phyloP scores from a whole-genome alignment of 225 moss, liverwort and hornwort species.

The Bryum argenteum region DNA sequence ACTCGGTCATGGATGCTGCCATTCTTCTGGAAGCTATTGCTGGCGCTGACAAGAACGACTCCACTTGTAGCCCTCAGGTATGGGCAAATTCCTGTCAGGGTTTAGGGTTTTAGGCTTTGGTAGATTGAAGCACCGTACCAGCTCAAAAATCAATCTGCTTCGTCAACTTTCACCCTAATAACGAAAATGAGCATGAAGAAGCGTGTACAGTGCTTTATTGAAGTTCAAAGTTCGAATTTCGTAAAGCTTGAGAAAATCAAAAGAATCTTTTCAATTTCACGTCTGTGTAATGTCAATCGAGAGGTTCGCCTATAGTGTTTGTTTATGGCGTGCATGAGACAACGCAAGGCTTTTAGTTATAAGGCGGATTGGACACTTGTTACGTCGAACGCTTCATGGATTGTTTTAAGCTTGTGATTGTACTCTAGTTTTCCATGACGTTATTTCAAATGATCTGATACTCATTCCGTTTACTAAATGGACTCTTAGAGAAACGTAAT shows the following conservation, averaged over 20 bases:
- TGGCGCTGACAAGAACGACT: conserved; percentile 76
- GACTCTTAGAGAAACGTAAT: conserved; percentile 1
- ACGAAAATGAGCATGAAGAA: background rate
- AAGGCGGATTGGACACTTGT: background rate
- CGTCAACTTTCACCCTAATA: conserved; percentile 3
- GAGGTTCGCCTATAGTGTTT: background rate
- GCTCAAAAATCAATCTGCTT: background rate
- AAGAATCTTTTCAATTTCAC: no score
- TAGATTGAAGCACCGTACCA: background rate
- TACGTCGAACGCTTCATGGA: background rate
- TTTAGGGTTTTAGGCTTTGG: conserved; percentile 30
- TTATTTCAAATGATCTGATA: background rate
- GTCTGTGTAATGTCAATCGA: background rate
- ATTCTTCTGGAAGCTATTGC: conserved; percentile 87
- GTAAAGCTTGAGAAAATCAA: no score
- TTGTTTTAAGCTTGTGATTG: background rate
- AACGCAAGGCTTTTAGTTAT: background rate
- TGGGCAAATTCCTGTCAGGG: background rate
- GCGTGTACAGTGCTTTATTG: background rate
- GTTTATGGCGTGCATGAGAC: background rate
- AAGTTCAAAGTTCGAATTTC: background rate
- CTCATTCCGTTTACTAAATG: background rate
- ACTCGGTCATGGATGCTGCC: conserved; percentile 83
- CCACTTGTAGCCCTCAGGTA: conserved; percentile 74
- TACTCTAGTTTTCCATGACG: background rate